phyloP scores from a whole-genome alignment of 192 early-diverging fungal species.

The Coemansia furcata region DNA sequence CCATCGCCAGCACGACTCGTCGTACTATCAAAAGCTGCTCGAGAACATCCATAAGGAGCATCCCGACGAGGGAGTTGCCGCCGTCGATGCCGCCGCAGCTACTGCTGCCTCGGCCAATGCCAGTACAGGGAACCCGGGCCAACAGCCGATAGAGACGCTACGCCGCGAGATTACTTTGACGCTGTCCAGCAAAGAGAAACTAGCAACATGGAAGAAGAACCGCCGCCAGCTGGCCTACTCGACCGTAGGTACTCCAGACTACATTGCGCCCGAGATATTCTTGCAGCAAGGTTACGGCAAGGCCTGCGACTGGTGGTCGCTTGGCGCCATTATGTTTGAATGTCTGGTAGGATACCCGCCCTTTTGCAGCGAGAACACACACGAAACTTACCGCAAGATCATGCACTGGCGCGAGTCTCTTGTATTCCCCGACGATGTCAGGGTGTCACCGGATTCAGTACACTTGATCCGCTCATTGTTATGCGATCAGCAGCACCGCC shows the following conservation, averaged over 20 bases:
- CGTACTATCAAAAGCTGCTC: slow-evolving; percentile 84
- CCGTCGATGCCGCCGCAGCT: slow-evolving; percentile 36
- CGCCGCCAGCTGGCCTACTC: slow-evolving; percentile 93
- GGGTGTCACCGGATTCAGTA: slow-evolving; percentile 86
- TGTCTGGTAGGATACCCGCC: slow-evolving; percentile 98
- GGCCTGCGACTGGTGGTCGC: slow-evolving; percentile 99
- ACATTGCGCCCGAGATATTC: slow-evolving; percentile 97
- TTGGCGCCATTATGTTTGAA: slow-evolving; percentile 99
- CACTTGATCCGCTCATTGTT: slow-evolving; percentile 89
- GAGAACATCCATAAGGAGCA: slow-evolving; percentile 64
- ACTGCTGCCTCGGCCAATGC: background rate
- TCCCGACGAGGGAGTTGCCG: slow-evolving; percentile 44
- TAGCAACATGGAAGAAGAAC: slow-evolving; percentile 99
- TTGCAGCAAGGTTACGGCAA: slow-evolving; percentile 91
- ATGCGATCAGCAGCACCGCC: slow-evolving; percentile 81
- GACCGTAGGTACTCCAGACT: slow-evolving; percentile 98
- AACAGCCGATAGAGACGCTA: slow-evolving; percentile 57
- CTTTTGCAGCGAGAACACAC: slow-evolving; percentile 92
- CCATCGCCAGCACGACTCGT: slow-evolving; percentile 97
- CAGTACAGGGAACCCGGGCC: background rate
- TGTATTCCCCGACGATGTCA: slow-evolving; percentile 90
- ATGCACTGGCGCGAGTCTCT: slow-evolving; percentile 93
- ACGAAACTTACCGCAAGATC: slow-evolving; percentile 98
- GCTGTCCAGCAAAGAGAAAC: slow-evolving; percentile 87
- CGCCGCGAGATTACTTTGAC: slow-evolving; percentile 85